Percentiles rank a stretch among this genome's conserved stretches.
Evolutionary conservation across 2,329 filamentous ascomycete genomes (phyloP).

Genomic region (Ceratocystis ficicola): DNA sequence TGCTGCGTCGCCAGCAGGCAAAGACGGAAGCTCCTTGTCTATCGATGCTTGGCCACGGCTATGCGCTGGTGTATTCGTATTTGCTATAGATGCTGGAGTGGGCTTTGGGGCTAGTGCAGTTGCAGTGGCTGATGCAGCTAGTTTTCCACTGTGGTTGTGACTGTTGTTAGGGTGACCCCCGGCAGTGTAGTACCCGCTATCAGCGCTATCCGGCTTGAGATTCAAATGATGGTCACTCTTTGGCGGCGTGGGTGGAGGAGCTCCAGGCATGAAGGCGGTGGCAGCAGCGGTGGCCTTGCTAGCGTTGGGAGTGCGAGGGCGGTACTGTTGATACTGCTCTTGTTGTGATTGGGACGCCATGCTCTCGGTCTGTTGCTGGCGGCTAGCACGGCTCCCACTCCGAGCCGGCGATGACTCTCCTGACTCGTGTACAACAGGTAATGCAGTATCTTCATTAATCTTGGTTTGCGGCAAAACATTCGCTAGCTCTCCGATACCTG

Average conservation of each 20-base stretch:
- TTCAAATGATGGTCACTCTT: slow-evolving; percentile 32
- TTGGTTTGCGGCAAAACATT: background rate
- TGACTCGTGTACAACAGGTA: slow-evolving; percentile 86
- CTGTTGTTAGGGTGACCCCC: background rate
- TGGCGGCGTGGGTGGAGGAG: slow-evolving; percentile 37
- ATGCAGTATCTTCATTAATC: slow-evolving; percentile 32
- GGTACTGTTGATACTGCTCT: slow-evolving; percentile 20
- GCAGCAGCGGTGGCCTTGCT: too few species aligned
- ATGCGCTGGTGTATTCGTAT: background rate
- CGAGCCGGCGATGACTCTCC: slow-evolving; percentile 61
- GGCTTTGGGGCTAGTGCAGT: slow-evolving; percentile 8
- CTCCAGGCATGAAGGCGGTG: slow-evolving; percentile 28
- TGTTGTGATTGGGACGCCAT: background rate
- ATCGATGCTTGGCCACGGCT: slow-evolving; percentile 39
- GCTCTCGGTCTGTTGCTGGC: slow-evolving; percentile 24
- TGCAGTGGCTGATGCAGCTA: background rate
- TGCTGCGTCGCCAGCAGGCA: slow-evolving; percentile 32
- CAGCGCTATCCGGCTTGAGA: slow-evolving; percentile 37
- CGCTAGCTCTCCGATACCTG: background rate
- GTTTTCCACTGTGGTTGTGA: background rate
- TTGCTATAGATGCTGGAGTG: too few species aligned
- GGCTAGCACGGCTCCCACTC: slow-evolving; percentile 41
- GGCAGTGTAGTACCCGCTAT: slow-evolving; percentile 36
- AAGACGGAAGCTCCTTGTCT: slow-evolving; percentile 47
- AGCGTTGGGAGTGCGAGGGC: slow-evolving; percentile 33